These are phyloP conservation scores for Aspergillus mulundensis DNA, from an alignment of 495 filamentous ascomycete species.

Conservation along the genomic window DNA sequence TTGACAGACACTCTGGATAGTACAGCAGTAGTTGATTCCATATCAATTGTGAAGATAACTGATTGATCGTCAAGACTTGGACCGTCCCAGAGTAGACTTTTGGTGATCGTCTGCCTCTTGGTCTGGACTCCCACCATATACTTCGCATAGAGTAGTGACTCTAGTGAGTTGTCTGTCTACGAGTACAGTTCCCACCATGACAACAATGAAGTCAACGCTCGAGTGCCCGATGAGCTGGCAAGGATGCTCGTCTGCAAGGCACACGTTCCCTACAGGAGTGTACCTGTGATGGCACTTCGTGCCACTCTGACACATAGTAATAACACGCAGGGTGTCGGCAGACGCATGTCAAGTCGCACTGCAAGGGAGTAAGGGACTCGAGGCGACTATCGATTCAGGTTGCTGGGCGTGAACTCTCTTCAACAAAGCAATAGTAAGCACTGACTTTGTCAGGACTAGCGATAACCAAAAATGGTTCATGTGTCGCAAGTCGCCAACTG, in stretches of 20 bases:
- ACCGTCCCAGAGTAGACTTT: neutral
- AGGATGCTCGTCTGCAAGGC: neutral
- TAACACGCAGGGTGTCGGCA: neutral
- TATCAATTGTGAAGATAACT: neutral
- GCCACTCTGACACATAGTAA: neutral
- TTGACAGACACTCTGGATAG: too few species aligned
- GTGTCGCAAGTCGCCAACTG: neutral
- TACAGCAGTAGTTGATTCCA: too few species aligned
- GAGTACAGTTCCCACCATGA: neutral
- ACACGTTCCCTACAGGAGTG: neutral
- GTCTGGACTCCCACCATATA: neutral
- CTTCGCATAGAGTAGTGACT: neutral
- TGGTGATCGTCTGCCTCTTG: neutral
- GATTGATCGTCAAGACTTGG: neutral
- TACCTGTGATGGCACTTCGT: neutral
- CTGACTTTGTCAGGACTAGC: neutral
- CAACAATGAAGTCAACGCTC: neutral
- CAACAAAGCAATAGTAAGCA: neutral
- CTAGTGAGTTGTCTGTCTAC: too few species aligned
- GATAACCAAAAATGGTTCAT: neutral
- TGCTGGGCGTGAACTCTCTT: neutral
- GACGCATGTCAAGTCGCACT: neutral
- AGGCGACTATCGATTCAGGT: neutral
- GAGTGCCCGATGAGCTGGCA: neutral
- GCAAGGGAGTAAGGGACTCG: neutral